Percentiles rank a stretch among this genome's conserved stretches.
phyloP scores from a whole-genome alignment of 257 asterid species.

The Craterostigma plantagineum region DNA sequence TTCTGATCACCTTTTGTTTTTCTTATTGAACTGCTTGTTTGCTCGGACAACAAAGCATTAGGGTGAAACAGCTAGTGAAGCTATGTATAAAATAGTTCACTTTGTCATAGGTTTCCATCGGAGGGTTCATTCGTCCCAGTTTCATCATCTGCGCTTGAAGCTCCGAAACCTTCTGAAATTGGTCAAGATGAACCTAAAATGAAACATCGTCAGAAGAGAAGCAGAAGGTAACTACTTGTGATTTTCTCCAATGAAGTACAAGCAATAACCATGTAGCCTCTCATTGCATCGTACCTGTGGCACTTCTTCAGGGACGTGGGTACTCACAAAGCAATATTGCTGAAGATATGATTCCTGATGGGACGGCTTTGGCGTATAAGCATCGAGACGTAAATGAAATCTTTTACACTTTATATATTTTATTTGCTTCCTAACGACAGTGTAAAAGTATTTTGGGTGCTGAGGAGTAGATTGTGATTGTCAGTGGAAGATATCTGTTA shows the following conservation, averaged over 20 bases:
- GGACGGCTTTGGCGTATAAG: constrained; percentile 41
- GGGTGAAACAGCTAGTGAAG: too few relatives aligned
- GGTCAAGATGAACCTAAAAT: background rate
- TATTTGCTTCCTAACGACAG: background rate
- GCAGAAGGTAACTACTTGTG: background rate
- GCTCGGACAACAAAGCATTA: too few relatives aligned
- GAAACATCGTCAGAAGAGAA: background rate
- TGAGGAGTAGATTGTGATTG: constrained; percentile 1
- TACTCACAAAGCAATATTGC: constrained; percentile 55
- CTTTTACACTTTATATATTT: constrained; percentile 3
- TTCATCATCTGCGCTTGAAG: background rate
- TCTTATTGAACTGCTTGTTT: constrained; percentile 1
- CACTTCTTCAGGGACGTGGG: constrained; percentile 42
- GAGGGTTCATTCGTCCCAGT: background rate
- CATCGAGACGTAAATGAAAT: constrained; percentile 36
- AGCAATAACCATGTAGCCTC: background rate
- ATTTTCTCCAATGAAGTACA: too few relatives aligned
- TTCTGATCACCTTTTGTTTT: constrained; percentile 17
- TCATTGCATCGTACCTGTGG: background rate
- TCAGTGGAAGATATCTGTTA: constrained; percentile 7
- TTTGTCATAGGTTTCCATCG: background rate
- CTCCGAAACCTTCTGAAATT: background rate
- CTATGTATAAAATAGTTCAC: too few relatives aligned
- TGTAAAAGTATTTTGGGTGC: background rate
- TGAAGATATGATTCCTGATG: constrained; percentile 48